Evolutionary conservation across 495 filamentous ascomycete species (phyloP).

Genomic region (Neurospora sp.): DNA sequence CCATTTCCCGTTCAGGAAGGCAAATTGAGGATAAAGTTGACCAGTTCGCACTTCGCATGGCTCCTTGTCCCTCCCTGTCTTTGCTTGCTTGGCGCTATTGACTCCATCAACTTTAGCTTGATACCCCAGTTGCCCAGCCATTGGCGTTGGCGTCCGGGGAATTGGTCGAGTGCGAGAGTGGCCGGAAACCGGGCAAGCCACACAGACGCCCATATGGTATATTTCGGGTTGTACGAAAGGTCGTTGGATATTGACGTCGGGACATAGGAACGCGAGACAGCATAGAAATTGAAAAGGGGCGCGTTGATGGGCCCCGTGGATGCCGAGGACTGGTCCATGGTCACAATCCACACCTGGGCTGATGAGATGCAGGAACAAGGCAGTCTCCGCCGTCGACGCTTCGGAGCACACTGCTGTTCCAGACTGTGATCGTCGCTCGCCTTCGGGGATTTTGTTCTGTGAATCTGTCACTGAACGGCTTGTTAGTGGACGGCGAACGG

Average conservation of each 20-base stretch:
- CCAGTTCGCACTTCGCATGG: background rate
- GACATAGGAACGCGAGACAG: background rate
- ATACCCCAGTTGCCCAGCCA: background rate
- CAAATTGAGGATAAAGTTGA: background rate
- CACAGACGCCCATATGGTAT: background rate
- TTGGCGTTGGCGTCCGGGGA: background rate
- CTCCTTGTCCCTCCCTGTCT: background rate
- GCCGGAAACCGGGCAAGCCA: background rate
- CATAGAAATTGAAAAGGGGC: background rate
- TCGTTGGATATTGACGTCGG: background rate
- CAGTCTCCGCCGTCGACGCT: background rate
- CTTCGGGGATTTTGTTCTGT: background rate
- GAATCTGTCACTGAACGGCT: background rate
- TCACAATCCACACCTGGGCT: background rate
- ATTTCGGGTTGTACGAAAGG: background rate
- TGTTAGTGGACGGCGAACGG: background rate
- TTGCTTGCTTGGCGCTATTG: background rate
- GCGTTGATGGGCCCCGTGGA: background rate
- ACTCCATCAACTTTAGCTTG: background rate
- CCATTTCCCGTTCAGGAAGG: background rate
- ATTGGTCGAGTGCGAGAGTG: background rate
- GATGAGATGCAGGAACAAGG: background rate
- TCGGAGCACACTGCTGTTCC: background rate
- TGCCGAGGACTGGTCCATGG: background rate
- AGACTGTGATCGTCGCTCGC: background rate